Evolutionary conservation across 768 basidiomycete species (phyloP), one percentile per base, ranked within the genome.

Genomic region (Tulasnella sp.): DNA sequence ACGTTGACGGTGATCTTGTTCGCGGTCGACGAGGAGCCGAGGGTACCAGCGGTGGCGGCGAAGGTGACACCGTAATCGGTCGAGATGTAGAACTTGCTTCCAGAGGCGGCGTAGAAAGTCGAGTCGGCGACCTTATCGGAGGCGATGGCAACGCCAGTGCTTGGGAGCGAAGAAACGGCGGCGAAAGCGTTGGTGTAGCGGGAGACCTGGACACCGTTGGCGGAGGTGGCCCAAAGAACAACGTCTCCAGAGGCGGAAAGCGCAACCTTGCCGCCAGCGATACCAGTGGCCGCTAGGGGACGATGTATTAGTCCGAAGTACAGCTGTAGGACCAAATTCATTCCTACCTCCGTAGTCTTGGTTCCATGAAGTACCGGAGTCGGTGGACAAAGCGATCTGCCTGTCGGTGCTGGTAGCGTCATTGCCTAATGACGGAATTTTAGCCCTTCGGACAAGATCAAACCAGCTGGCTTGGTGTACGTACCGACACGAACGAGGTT

Each of bases 61-160:
- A 90, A 90, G 0, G 88, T 87, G 78, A 86, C 83, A 12, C 88
- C 90, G 15, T 85, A 85, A 77, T 91, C 85, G 6, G 83, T 86
- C 25, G 89, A 90, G n/a, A 89, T 77, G 79, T 89, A 91, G 84
- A 91, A 90, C 34, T 82, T 84, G 22, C 85, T 84, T 0, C 85
- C 85, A 29, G 86, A 85, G 22, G 89, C 89, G 25, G 85, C 89
- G 79, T 90, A 91, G 83, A 91, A 90, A 68, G 88, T 80, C 0
- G 72, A 17, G 39, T 77, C 17, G 64, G 29, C 42, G 78, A 84
- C 84, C 82, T 90, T 90, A 82, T 91, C 90, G 1, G 90, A 87
- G 11, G 89, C 89, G 78, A 91, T 90, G 15, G 83, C 85, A 25
- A 37, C 54, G 0, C 89, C 86, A 49, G 80, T 81, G 2, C 86